phyloP scores from a whole-genome alignment of 1,284 basidiomycete species.

The Somion occarium region DNA sequence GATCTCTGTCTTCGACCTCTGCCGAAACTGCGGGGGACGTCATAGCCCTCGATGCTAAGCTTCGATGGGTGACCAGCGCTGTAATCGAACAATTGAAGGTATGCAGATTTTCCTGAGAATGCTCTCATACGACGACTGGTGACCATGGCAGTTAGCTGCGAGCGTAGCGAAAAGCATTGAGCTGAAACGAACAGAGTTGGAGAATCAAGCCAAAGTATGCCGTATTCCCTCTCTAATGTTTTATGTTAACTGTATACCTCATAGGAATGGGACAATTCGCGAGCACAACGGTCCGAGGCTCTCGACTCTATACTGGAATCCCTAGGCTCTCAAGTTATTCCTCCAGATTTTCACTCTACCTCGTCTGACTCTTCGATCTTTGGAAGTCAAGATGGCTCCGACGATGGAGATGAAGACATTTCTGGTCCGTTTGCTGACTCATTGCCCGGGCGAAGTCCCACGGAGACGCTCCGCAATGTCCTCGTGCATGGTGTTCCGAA shows the following conservation, averaged over 20 bases:
- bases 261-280: constrained; percentile 67
- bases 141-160: constrained; percentile 51
- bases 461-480: constrained; percentile 26
- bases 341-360: constrained; percentile 67
- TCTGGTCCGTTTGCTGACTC: constrained; percentile 5
- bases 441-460: constrained; percentile 22
- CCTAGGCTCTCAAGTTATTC: constrained; percentile 64
- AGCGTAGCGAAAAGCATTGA: constrained; percentile 69
- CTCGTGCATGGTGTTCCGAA: constrained; percentile 22
- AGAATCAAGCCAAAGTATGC: constrained; percentile 57
- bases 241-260: not conserved
- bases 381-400: constrained; percentile 58
- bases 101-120: constrained; percentile 9
- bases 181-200: constrained; percentile 55
- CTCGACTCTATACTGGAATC: constrained; percentile 68
- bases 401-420: constrained; percentile 34
- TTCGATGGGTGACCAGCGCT: constrained; percentile 68
- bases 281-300: constrained; percentile 50
- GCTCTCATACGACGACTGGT: not conserved
- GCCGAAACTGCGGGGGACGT: constrained; percentile 62
- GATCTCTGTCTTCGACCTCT: constrained; percentile 53
- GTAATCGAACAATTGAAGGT: constrained; percentile 74
- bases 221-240: not conserved
- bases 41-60: constrained; percentile 70
- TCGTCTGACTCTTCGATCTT: constrained; percentile 66